Conservation (phyloP, 1,284 basidiomycete species). For the Papiliotrema laurentii region DNA sequence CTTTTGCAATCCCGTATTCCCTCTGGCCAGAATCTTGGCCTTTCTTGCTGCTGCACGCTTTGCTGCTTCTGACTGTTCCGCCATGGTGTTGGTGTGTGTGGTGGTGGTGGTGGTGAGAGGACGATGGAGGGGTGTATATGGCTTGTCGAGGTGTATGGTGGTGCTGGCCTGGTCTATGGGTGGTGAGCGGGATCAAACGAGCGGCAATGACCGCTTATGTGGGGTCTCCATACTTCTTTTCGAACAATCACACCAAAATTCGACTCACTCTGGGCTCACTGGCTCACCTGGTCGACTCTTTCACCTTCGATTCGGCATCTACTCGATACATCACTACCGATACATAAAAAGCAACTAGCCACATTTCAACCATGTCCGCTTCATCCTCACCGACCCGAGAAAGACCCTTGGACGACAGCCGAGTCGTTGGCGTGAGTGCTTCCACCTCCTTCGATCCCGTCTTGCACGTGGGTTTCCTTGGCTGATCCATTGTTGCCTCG, state of each 20-base stretch:
- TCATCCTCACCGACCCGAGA: slow-evolving; percentile 29
- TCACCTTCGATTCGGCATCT: not conserved
- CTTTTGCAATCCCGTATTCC: slow-evolving; percentile 42
- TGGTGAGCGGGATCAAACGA: not conserved
- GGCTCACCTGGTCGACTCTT: not conserved
- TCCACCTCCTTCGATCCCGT: not conserved
- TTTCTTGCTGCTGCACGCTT: slow-evolving; percentile 45
- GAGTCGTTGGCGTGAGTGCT: slow-evolving; percentile 42
- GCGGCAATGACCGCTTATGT: not conserved
- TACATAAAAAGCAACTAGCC: not conserved
- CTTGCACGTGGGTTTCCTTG: not conserved
- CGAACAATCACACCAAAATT: too few species aligned
- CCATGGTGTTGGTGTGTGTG: slow-evolving; percentile 14
- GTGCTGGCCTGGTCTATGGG: not conserved
- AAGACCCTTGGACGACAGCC: slow-evolving; percentile 40
- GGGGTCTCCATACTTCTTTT: not conserved
- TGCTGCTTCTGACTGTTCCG: slow-evolving; percentile 35
- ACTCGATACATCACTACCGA: not conserved
- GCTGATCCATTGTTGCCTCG: not conserved
- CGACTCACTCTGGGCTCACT: too few species aligned
- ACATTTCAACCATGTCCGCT: not conserved
- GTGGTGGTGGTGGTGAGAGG: not conserved
- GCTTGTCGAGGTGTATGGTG: too few species aligned
- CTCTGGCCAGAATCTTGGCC: slow-evolving; percentile 48
- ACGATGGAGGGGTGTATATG: not conserved